These are phyloP conservation scores for Fusarium poae DNA, from an alignment of 2,329 filamentous ascomycete species.

Conservation along the genomic window DNA sequence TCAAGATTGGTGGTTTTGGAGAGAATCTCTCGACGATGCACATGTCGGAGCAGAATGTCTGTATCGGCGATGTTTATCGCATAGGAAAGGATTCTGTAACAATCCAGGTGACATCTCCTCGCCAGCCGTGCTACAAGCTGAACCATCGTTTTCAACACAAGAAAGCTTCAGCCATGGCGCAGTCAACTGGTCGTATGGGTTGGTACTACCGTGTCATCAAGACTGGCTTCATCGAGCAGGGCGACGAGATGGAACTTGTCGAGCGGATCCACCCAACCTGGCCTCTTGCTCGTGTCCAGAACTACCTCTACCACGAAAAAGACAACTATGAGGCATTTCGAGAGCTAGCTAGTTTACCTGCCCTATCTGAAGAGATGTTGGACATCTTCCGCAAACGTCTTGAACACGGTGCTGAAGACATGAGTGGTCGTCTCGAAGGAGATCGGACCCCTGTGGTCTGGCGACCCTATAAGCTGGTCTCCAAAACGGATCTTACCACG, in stretches of 20 bases:
- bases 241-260: conserved; percentile 15
- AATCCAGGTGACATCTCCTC: conserved; percentile 34
- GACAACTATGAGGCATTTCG: conserved; percentile 5
- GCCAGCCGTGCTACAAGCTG: conserved; percentile 41
- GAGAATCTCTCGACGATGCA: conserved; percentile 32
- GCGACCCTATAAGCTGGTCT: conserved; percentile 22
- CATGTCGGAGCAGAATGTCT: conserved; percentile 38
- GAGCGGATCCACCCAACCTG: conserved; percentile 28
- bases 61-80: conserved; percentile 34
- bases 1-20: conserved; percentile 35
- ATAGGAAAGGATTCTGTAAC: conserved; percentile 23
- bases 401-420: conserved; percentile 22
- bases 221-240: conserved; percentile 15
- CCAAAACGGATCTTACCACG: conserved; percentile 8
- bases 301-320: conserved; percentile 32
- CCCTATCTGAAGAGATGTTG: conserved; percentile 25
- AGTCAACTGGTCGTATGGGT: conserved; percentile 31
- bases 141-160: conserved; percentile 42
- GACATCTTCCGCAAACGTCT: conserved; percentile 16
- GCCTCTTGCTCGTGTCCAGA: conserved; percentile 26
- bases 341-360: conserved; percentile 11
- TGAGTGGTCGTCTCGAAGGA: conserved; percentile 28
- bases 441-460: conserved; percentile 18
- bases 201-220: conserved; percentile 39
- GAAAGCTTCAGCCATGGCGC: conserved; percentile 24